Evolutionary conservation across 2,329 filamentous ascomycete genomes (phyloP).

Genomic region (Diplodia scrobiculata): DNA sequence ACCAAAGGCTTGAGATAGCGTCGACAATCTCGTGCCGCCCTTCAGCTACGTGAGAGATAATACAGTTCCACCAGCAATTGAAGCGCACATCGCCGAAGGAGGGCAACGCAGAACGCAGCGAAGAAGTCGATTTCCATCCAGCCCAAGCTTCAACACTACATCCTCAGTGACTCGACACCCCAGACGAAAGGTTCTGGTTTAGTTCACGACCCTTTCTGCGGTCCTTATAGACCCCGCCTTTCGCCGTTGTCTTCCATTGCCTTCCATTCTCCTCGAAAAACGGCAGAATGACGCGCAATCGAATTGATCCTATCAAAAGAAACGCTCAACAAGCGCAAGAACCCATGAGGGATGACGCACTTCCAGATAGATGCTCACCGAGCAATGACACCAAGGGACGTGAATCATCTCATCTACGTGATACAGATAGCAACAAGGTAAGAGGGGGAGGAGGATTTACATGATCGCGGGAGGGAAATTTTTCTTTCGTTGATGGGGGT

Average conservation of each 20-base stretch:
- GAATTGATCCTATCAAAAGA: neutral
- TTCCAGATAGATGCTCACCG: neutral
- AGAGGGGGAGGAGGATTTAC: constrained; percentile 3
- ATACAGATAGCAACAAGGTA: constrained; percentile 15
- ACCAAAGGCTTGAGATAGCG: no score
- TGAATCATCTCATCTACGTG: constrained; percentile 26
- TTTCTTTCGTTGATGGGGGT: constrained; percentile 1
- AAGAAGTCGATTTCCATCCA: no score
- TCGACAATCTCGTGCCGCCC: no score
- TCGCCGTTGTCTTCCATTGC: neutral
- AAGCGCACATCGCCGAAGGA: no score
- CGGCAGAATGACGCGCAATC: neutral
- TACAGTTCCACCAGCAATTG: no score
- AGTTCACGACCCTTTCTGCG: neutral
- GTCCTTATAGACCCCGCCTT: no score
- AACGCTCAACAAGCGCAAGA: neutral
- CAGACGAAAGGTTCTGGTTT: no score
- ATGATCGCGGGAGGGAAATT: neutral
- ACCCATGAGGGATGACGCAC: neutral
- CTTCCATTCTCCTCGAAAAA: neutral
- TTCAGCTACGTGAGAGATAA: no score
- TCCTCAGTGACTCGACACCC: no score
- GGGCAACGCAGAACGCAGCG: no score
- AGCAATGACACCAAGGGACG: neutral
- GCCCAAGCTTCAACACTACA: no score